Conservation (phyloP, 257 asterid species). For the Solanum okadae region DNA sequence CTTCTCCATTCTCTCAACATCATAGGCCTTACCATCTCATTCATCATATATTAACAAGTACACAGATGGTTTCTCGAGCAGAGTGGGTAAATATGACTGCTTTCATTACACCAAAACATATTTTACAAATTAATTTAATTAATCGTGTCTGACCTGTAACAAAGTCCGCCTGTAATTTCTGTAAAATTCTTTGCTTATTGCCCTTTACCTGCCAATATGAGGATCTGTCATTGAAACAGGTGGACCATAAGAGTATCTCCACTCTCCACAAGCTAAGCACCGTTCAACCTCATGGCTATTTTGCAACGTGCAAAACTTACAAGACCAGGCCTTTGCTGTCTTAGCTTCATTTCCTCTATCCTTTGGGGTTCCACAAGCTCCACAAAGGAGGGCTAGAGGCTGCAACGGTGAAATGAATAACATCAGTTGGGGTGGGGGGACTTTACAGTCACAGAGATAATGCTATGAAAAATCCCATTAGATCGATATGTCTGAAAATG, state of each 20-base stretch:
- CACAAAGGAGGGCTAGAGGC: slow-evolving; percentile 47
- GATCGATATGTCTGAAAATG: background rate
- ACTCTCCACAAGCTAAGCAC: slow-evolving; percentile 77
- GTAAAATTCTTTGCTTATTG: background rate
- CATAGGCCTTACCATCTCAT: background rate
- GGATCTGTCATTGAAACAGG: slow-evolving; percentile 37
- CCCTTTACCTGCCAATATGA: slow-evolving; percentile 32
- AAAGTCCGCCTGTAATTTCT: background rate
- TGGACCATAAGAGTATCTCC: slow-evolving; percentile 86
- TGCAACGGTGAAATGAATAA: slow-evolving; percentile 17
- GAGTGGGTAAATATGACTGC: background rate
- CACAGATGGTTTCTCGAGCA: background rate
- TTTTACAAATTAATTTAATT: background rate
- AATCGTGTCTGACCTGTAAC: background rate
- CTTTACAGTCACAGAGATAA: background rate
- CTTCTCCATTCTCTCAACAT: background rate
- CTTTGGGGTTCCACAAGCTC: slow-evolving; percentile 54
- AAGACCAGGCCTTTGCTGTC: slow-evolving; percentile 41
- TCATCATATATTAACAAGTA: background rate
- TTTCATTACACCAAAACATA: background rate
- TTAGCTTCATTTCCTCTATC: slow-evolving; percentile 12
- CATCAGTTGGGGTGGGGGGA: background rate
- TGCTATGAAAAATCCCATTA: background rate
- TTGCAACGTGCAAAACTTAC: slow-evolving; percentile 79
- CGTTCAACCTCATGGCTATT: slow-evolving; percentile 39